These are phyloP conservation scores for Xylaria grammica DNA, from an alignment of 495 filamentous ascomycete genomes.

Conservation along the genomic window DNA sequence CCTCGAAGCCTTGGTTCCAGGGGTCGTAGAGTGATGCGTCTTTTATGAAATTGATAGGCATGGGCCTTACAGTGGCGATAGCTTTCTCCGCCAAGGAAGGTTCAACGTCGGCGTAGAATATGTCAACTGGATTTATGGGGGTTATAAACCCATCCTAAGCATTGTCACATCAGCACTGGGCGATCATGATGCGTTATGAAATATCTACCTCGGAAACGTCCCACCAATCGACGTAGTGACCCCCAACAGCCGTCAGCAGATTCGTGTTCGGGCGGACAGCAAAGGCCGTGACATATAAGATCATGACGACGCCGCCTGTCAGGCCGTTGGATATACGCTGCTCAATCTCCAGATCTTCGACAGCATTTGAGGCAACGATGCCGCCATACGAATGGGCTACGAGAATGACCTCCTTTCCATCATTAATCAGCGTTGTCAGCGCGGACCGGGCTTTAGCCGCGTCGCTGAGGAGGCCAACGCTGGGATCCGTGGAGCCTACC, in stretches of 20 bases:
- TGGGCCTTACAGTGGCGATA: slow-evolving; percentile 20
- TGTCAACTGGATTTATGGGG: neutral
- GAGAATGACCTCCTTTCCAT: slow-evolving; percentile 40
- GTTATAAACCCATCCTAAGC: slow-evolving; percentile 19
- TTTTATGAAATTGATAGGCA: slow-evolving; percentile 1
- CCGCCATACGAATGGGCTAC: slow-evolving; percentile 54
- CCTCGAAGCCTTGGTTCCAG: slow-evolving; percentile 6
- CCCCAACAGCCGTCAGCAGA: neutral
- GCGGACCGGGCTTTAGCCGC: slow-evolving; percentile 3
- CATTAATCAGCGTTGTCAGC: slow-evolving; percentile 28
- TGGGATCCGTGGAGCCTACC: slow-evolving; percentile 37
- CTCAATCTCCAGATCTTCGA: slow-evolving; percentile 33
- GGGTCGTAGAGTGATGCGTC: slow-evolving; percentile 12
- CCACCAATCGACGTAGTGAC: neutral
- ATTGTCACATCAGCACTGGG: neutral
- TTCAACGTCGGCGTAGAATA: slow-evolving; percentile 40
- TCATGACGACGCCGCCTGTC: slow-evolving; percentile 42
- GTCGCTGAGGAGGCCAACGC: slow-evolving; percentile 29
- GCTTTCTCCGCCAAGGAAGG: slow-evolving; percentile 26
- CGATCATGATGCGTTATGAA: neutral
- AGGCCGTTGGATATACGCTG: slow-evolving; percentile 30
- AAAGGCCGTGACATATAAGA: slow-evolving; percentile 43
- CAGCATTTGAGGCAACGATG: slow-evolving; percentile 41
- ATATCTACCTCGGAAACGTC: neutral
- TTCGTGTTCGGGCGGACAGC: slow-evolving; percentile 28